Evolutionary conservation across 2,329 filamentous ascomycete genomes (phyloP).

Genomic region (Epichloe coenophiala): DNA sequence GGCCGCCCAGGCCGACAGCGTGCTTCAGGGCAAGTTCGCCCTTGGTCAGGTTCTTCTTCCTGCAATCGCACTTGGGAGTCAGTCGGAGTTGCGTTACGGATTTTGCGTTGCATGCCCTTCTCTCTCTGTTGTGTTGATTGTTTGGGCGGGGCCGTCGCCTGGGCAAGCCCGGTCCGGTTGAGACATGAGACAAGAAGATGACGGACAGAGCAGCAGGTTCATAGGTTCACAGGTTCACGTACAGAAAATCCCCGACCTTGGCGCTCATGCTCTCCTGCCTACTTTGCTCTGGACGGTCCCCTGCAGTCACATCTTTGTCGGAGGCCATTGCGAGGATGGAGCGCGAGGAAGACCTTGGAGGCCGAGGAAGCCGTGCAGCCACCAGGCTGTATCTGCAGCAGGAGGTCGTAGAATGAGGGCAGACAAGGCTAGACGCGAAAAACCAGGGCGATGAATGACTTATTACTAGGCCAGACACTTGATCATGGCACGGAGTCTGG

Average conservation of each 20-base stretch:
- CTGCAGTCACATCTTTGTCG: background rate
- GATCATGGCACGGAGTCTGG: too few species aligned
- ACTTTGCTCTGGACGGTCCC: background rate
- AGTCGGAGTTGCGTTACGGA: slow-evolving; percentile 2
- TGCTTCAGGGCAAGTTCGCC: slow-evolving; percentile 23
- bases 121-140: too few species aligned
- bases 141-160: too few species aligned
- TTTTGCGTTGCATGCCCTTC: too few species aligned
- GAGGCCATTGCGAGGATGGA: background rate
- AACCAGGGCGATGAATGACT: too few species aligned
- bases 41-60: slow-evolving; percentile 20
- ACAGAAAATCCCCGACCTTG: slow-evolving; percentile 20
- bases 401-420: background rate
- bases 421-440: background rate
- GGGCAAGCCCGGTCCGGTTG: too few species aligned
- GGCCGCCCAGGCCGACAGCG: slow-evolving; percentile 18
- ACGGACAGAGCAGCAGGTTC: slow-evolving; percentile 3
- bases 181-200: background rate
- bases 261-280: slow-evolving; percentile 16
- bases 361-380: background rate
- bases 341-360: background rate
- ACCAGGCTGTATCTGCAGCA: background rate
- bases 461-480: too few species aligned
- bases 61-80: slow-evolving; percentile 2
- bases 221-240: slow-evolving; percentile 10